Base-by-base conservation (phyloP, 257 asterid genomes). In the Euphrasia confusa region DNA sequence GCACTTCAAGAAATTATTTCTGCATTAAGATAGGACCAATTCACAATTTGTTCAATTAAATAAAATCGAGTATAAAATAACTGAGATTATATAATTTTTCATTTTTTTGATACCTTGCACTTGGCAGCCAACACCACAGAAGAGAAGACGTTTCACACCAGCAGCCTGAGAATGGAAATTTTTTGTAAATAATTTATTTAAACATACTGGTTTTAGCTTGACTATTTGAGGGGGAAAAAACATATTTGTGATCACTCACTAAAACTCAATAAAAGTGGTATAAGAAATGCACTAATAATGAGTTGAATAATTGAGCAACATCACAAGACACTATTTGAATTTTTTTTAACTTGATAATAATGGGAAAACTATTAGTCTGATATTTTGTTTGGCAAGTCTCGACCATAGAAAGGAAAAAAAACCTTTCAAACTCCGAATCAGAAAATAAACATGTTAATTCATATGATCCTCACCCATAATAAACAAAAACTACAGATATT, bases 71-170 rank as follows among this genome's bases (percentile, higher is more conserved):
- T 37, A 67, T 48, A 63, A 39, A 39, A 64, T 67, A 26, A 60
- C 5, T 30, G 33, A 30, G 56, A 47, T 60, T 18, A 45, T 58
- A 30, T 65, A 18, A 67, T 72, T 56, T 17, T n/a, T n/a, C n/a
- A n/a, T n/a, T n/a, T n/a, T n/a, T 52, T 21, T 52, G 60, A 69
- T 79, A 92, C 97, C 99, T 89, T 92, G 99, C 66, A 92, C 99
- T 79, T 92, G 99, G 84, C 99, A 92, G 69, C 99, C 99, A 58
- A 92, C 99, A 73, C 99, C 99, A 53, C 96, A 89, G 73, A 92
- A 89, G 72, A 89, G 97, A 76, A 92, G 96, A 61, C 97, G 95
- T 69, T 83, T 89, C 63, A 89, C 99, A 54, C 91, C 96, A 79
- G 97, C 96, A 67, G 96, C 97, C 99, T 89, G 88, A 70, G 63